A percentile compares a stretch with the other conserved stretches of the same genome.
These are phyloP conservation scores for Colletotrichum aenigma DNA, from an alignment of 2,329 filamentous ascomycete species.

Conservation along the genomic window DNA sequence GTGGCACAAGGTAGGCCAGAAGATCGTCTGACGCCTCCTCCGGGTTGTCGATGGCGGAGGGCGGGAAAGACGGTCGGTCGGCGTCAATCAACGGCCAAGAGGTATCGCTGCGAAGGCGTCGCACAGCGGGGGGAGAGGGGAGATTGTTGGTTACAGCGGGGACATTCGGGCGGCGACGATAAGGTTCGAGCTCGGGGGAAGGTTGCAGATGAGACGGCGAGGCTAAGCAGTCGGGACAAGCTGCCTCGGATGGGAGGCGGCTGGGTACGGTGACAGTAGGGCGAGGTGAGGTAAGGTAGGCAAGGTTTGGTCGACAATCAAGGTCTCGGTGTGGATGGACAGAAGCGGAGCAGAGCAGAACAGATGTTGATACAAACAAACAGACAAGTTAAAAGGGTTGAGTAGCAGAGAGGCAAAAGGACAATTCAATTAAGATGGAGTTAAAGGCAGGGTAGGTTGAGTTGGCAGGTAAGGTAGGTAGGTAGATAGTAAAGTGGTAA, in stretches of 20 bases:
- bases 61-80: neutral
- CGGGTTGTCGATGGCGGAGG: neutral
- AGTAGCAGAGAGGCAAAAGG: neutral
- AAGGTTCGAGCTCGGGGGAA: constrained; percentile 1
- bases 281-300: neutral
- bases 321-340: neutral
- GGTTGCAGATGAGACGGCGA: neutral
- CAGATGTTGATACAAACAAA: neutral
- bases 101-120: neutral
- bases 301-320: neutral
- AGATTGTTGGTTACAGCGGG: constrained; percentile 10
- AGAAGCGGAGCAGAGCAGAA: neutral
- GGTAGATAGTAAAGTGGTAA: neutral
- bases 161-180: constrained; percentile 12
- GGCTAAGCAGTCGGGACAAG: neutral
- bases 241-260: neutral
- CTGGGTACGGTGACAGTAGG: neutral
- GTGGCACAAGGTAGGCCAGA: neutral
- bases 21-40: neutral
- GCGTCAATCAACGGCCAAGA: neutral
- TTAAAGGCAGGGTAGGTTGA: neutral
- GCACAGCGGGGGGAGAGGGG: neutral
- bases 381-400: neutral
- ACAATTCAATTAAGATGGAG: neutral
- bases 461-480: neutral